Base-by-base conservation (phyloP, 2,329 filamentous ascomycete genomes). In the Colletotrichum scovillei region DNA sequence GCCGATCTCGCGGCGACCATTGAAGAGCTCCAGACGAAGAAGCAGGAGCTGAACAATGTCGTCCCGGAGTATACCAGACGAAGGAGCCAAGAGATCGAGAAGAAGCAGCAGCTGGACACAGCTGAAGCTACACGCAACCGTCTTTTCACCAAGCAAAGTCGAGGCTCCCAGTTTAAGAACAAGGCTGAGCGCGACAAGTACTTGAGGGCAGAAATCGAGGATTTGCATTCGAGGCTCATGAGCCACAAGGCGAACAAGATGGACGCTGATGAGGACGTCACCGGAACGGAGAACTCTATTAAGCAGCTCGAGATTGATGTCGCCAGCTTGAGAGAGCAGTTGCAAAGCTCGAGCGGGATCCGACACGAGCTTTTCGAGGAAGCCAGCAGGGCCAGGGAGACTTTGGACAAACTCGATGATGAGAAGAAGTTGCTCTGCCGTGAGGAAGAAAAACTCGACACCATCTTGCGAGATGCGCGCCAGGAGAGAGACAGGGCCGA, bases 121-220 rank as follows among this genome's bases (percentile, higher is more conserved):
- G 93, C 93, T 0, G 93, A 97, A 78, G 92, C 92, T 8, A 89
- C 90, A 5, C 89, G 94, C 55, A 91, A 93, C 76, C 92, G 95
- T 49, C 89, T 99, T 8, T 94, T 97, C 79, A 94, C 94, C 63
- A 99, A 99, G 82, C 96, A 99, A 83, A 95, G 93, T 56, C 92
- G 96, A 58, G 95, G 93, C 76, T 93, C 93, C 22, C 93, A 95
- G 75, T 99, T 98, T 82, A 93, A 89, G 79, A 97, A 91, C 81
- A 98, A 98, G 85, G 89, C 90, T 9, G 95, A 98, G 80, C 92
- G 97, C 56, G 96, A 99, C 81, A 89, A 91, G 46, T 98, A 91
- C 87, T 86, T 99, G 63, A 91, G 91, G 74, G 89, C 91, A 74
- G 93, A 98, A 82, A 94, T 98, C 69, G 88, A 93, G 57, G 93